These are phyloP conservation scores for Blastomyces parvus DNA, from an alignment of 2,329 filamentous ascomycete genomes.

Conservation along the genomic window DNA sequence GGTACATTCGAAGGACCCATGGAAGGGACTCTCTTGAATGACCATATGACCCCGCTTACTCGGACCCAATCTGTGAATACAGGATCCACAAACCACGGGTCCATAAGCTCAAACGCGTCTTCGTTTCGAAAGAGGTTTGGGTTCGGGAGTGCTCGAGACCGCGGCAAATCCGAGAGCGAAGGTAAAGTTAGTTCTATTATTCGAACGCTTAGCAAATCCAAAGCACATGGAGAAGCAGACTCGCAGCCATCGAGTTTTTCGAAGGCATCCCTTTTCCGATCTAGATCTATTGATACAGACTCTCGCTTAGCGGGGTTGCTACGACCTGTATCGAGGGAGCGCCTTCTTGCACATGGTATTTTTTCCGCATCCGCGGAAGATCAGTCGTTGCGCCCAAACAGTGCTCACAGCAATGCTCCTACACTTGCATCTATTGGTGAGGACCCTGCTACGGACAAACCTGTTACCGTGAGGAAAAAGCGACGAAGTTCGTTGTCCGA, in stretches of 20 bases:
- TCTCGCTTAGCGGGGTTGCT: conserved; percentile 37
- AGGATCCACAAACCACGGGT: conserved; percentile 54
- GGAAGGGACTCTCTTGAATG: conserved; percentile 39
- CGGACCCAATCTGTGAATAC: conserved; percentile 53
- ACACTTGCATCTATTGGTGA: conserved; percentile 45
- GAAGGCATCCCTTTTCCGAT: conserved; percentile 57
- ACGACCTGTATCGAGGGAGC: conserved; percentile 49
- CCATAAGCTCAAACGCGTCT: conserved; percentile 60
- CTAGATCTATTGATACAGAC: conserved; percentile 69
- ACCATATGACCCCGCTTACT: conserved; percentile 51
- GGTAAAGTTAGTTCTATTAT: conserved; percentile 69
- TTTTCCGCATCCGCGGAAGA: conserved; percentile 42
- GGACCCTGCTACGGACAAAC: conserved; percentile 40
- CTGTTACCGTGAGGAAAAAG: conserved; percentile 56
- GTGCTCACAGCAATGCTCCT: conserved; percentile 39
- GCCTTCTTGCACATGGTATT: conserved; percentile 40
- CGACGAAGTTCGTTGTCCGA: conserved; percentile 87
- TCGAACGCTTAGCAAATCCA: conserved; percentile 73
- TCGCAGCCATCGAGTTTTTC: conserved; percentile 49
- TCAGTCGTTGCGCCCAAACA: conserved; percentile 35
- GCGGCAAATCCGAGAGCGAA: conserved; percentile 60
- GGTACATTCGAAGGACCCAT: conserved; percentile 37
- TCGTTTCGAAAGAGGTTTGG: conserved; percentile 79
- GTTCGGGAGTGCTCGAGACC: conserved; percentile 67
- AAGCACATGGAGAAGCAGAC: conserved; percentile 52